Conservation (phyloP, 768 basidiomycete genomes). For the Rhizopogon sp. region DNA sequence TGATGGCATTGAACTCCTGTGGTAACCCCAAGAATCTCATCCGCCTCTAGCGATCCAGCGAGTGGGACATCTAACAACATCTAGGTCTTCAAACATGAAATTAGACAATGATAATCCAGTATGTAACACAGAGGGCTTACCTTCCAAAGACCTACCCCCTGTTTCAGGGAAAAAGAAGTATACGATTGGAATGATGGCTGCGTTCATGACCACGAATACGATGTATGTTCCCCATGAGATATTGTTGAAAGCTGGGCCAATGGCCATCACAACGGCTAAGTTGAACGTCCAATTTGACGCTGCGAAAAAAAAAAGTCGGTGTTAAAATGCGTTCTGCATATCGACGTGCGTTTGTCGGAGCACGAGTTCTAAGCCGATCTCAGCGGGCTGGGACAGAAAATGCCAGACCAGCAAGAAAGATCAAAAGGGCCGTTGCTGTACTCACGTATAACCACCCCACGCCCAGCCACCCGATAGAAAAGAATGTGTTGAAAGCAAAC, state of each 20-base stretch:
- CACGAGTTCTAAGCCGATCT: conserved; percentile 25
- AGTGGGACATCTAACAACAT: conserved; percentile 27
- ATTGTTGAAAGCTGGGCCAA: conserved; percentile 5
- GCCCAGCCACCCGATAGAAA: conserved; percentile 33
- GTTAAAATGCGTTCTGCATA: not conserved
- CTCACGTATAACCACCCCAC: conserved; percentile 29
- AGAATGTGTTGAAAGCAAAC: conserved; percentile 33
- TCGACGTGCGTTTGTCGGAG: conserved; percentile 19
- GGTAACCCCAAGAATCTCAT: conserved; percentile 27
- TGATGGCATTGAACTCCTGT: not conserved
- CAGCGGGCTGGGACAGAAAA: conserved; percentile 19
- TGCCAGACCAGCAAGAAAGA: not conserved
- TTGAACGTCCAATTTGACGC: conserved; percentile 9
- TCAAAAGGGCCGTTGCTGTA: not conserved
- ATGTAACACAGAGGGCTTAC: not conserved
- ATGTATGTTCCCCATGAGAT: conserved; percentile 8
- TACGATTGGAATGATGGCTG: conserved; percentile 2
- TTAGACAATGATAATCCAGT: not conserved
- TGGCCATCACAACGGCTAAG: conserved; percentile 8
- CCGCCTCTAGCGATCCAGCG: conserved; percentile 30
- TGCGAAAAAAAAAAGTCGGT: not conserved
- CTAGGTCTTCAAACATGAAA: conserved; percentile 18
- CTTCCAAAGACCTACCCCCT: conserved; percentile 7
- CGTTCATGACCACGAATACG: conserved; percentile 5
- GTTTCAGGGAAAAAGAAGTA: conserved; percentile 10